Evolutionary conservation across 495 filamentous ascomycete genomes (phyloP).

Genomic region (Stereocaulon alpinum): DNA sequence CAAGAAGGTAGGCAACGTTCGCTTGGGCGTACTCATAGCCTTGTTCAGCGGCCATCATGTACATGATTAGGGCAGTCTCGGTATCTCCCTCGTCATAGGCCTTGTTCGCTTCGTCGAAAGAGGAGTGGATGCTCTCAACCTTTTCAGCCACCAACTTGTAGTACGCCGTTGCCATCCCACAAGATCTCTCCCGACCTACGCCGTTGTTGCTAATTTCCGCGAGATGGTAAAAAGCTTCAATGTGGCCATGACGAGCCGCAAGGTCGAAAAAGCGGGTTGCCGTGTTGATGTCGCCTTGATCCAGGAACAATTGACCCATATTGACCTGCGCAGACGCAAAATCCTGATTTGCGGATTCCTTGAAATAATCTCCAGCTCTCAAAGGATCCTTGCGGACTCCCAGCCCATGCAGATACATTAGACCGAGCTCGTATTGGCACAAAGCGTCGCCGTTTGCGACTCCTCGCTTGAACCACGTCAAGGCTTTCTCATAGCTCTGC

Average conservation of each 20-base stretch:
- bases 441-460: conserved; percentile 68
- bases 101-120: conserved; percentile 74
- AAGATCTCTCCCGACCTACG: conserved; percentile 69
- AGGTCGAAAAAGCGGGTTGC: conserved; percentile 85
- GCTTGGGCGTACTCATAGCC: conserved; percentile 88
- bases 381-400: conserved; percentile 64
- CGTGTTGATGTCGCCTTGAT: conserved; percentile 68
- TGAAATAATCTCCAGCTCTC: conserved; percentile 71
- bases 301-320: conserved; percentile 76
- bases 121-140: conserved; percentile 72
- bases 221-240: conserved; percentile 92
- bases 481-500: conserved; percentile 65
- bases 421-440: conserved; percentile 74
- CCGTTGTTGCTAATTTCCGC: conserved; percentile 81
- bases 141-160: conserved; percentile 95
- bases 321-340: conserved; percentile 72
- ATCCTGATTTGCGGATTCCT: conserved; percentile 74
- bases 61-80: conserved; percentile 74
- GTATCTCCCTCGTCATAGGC: conserved; percentile 76
- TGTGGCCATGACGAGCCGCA: conserved; percentile 77
- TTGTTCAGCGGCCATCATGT: conserved; percentile 91
- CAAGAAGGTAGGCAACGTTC: conserved; percentile 87
- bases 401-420: conserved; percentile 81
- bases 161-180: conserved; percentile 68
- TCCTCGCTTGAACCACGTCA: conserved; percentile 81